Percentiles rank a stretch among this genome's conserved stretches.
These are phyloP conservation scores for Megacollybia marginata DNA, from an alignment of 768 basidiomycete genomes.

Conservation along the genomic window DNA sequence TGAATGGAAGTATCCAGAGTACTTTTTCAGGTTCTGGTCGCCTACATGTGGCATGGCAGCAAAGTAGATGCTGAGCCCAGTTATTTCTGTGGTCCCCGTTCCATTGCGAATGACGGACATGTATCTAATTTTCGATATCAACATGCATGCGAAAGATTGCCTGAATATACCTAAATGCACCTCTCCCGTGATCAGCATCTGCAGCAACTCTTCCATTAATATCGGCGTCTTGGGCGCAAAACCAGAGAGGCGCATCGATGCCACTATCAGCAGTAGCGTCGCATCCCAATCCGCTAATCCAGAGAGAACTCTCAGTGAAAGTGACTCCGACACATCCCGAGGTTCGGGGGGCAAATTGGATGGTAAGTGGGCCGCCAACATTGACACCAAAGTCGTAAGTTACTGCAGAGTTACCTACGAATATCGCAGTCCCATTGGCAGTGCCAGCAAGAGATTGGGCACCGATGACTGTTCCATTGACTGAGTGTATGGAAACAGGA, in stretches of 20 bases:
- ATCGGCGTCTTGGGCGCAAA: not conserved
- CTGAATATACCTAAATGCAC: not conserved
- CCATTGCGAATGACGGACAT: not conserved
- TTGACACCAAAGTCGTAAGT: not conserved
- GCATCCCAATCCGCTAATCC: not conserved
- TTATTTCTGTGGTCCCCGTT: not conserved
- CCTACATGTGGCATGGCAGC: not conserved
- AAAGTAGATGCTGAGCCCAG: too few species aligned
- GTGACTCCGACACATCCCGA: not conserved
- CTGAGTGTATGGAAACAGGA: not conserved
- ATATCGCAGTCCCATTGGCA: not conserved
- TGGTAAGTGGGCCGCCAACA: not conserved
- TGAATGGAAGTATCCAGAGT: conserved; percentile 27
- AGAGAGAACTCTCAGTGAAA: not conserved
- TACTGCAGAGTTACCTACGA: not conserved
- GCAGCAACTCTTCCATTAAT: not conserved
- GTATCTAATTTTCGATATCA: not conserved
- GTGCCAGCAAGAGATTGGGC: not conserved
- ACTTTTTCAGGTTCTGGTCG: conserved; percentile 3
- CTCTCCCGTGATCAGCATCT: not conserved
- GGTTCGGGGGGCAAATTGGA: not conserved
- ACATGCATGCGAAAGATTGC: too few species aligned
- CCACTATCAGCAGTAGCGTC: not conserved
- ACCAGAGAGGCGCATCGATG: not conserved
- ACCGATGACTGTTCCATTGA: not conserved